Percentiles rank a stretch among this genome's conserved stretches.
Conservation (phyloP, 192 early-diverging fungal species). For the Coemansia sp. region DNA sequence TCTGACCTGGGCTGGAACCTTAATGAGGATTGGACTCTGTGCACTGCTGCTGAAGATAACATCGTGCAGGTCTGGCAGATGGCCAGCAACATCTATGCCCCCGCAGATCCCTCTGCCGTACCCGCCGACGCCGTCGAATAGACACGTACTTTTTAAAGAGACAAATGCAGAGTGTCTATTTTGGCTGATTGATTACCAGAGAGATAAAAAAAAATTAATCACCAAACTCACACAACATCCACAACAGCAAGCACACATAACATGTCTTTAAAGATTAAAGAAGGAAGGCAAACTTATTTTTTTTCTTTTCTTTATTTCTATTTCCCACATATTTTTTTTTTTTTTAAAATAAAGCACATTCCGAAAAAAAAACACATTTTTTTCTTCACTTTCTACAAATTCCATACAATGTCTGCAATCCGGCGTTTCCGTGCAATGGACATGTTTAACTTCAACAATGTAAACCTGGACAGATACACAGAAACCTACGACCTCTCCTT, state of each 20-base stretch:
- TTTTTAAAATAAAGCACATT: background rate
- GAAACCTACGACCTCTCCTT: constrained; percentile 95
- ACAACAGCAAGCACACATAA: too few species aligned
- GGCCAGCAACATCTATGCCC: constrained; percentile 63
- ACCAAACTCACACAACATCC: too few species aligned
- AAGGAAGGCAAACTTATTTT: too few species aligned
- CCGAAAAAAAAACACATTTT: background rate
- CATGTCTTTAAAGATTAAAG: too few species aligned
- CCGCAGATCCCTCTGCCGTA: constrained; percentile 29
- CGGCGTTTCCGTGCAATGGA: constrained; percentile 80
- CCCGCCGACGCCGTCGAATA: constrained; percentile 34
- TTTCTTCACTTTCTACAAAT: too few species aligned
- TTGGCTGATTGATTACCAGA: too few species aligned
- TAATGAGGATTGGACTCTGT: constrained; percentile 90
- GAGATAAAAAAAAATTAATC: too few species aligned
- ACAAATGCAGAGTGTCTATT: too few species aligned
- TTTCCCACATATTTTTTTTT: background rate
- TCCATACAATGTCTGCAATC: constrained; percentile 49
- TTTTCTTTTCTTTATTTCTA: constrained; percentile 2
- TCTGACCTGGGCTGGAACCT: constrained; percentile 96
- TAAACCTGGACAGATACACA: constrained; percentile 92
- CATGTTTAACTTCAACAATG: constrained; percentile 91
- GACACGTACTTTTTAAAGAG: too few species aligned
- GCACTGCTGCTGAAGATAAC: constrained; percentile 94
- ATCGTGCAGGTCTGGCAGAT: constrained; percentile 99